A percentile compares a stretch with the other conserved stretches of the same genome.
Conservation (phyloP, 139 green algal genomes). For the Chlamydomonas sp. region DNA sequence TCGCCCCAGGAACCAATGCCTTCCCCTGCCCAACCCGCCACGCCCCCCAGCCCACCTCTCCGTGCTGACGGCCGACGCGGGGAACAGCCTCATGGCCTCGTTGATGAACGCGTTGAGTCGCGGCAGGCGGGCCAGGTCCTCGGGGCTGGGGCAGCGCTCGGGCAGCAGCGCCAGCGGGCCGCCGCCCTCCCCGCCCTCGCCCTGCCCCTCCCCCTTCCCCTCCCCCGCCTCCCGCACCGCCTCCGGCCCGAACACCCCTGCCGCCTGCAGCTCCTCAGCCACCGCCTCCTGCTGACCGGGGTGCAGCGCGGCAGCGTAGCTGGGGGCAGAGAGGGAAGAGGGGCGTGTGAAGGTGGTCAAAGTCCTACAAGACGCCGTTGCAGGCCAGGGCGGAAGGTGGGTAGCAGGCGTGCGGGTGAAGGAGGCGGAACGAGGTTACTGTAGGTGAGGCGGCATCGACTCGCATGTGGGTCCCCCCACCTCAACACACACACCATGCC, state of each 20-base stretch:
- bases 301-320: constrained; percentile 16
- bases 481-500: too few relatives aligned
- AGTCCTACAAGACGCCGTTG: background rate
- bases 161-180: background rate
- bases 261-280: constrained; percentile 3
- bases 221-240: constrained; percentile 8
- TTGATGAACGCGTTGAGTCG: constrained; percentile 25
- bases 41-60: constrained; percentile 4
- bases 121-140: constrained; percentile 23
- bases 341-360: background rate
- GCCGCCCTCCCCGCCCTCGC: background rate
- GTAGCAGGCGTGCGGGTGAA: too few relatives aligned
- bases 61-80: background rate
- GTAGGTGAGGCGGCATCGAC: too few relatives aligned
- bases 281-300: constrained; percentile 13
- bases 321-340: background rate
- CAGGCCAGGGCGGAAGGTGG: background rate
- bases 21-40: background rate
- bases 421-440: too few relatives aligned
- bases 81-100: constrained; percentile 15
- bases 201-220: background rate
- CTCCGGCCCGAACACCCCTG: background rate
- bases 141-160: background rate
- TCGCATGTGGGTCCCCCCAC: too few relatives aligned
- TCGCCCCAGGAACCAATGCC: background rate